Evolutionary conservation across 352 stramenopile genomes (phyloP).

Genomic region (Phytophthora sp.): DNA sequence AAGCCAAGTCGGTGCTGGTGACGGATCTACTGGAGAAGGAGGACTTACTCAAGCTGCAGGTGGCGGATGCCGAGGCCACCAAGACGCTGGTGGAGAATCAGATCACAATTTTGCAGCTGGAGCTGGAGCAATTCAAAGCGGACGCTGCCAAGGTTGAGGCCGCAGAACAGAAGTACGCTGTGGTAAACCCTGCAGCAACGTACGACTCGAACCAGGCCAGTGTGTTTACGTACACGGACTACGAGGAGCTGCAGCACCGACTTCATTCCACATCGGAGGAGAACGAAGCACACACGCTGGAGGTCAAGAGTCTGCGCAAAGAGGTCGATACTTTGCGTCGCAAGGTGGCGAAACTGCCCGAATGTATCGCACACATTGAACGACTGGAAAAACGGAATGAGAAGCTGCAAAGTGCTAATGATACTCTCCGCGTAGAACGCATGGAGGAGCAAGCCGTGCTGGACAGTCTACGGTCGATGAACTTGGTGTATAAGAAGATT

Average conservation of each 20-base stretch:
- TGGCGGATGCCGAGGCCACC: slow-evolving; percentile 37
- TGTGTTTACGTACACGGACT: slow-evolving; percentile 59
- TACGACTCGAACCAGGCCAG: slow-evolving; percentile 69
- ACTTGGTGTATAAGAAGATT: slow-evolving; percentile 78
- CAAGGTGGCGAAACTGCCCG: slow-evolving; percentile 45
- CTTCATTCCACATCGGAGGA: slow-evolving; percentile 49
- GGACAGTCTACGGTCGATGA: slow-evolving; percentile 72
- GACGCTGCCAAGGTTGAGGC: slow-evolving; percentile 22
- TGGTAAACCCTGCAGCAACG: slow-evolving; percentile 52
- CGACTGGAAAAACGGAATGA: slow-evolving; percentile 62
- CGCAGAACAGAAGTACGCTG: slow-evolving; percentile 24
- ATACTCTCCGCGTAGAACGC: slow-evolving; percentile 64
- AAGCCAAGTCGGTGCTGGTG: slow-evolving; percentile 62
- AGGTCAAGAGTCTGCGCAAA: slow-evolving; percentile 66
- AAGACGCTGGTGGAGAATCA: slow-evolving; percentile 50
- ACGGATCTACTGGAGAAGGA: slow-evolving; percentile 64
- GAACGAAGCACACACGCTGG: slow-evolving; percentile 47
- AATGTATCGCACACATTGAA: slow-evolving; percentile 52
- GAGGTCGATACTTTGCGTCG: slow-evolving; percentile 55
- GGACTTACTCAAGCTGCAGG: slow-evolving; percentile 43
- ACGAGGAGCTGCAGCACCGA: slow-evolving; percentile 59
- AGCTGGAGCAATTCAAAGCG: slow-evolving; percentile 23
- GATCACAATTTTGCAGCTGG: slow-evolving; percentile 33
- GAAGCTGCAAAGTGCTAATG: slow-evolving; percentile 62
- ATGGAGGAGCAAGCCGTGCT: slow-evolving; percentile 68